A percentile compares a stretch with the other conserved stretches of the same genome.
Evolutionary conservation across 2,329 filamentous ascomycete genomes (phyloP).

Genomic region (Ophiostoma montium): DNA sequence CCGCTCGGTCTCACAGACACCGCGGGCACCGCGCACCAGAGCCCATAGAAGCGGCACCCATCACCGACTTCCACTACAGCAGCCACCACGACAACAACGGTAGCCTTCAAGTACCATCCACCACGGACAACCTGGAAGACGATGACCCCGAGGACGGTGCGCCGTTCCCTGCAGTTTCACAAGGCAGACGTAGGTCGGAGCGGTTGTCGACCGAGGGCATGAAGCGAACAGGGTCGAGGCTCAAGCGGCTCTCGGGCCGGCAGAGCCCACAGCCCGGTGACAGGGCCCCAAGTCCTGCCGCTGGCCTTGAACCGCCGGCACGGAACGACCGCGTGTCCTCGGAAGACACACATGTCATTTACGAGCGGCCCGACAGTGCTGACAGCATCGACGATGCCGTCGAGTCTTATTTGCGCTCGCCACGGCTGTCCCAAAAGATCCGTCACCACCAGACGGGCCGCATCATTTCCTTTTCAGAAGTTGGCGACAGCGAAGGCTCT

Average conservation of each 20-base stretch:
- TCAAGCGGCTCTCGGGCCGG: constrained; percentile 42
- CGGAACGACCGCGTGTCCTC: constrained; percentile 14
- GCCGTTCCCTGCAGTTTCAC: constrained; percentile 54
- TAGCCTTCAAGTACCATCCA: too few relatives aligned
- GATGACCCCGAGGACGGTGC: constrained; percentile 46
- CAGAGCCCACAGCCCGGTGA: constrained; percentile 27
- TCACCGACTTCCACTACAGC: neutral
- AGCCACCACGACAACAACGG: neutral
- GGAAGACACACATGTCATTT: constrained; percentile 22
- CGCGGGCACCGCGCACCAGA: neutral
- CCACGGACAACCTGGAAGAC: constrained; percentile 11
- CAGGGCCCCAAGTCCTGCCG: constrained; percentile 15
- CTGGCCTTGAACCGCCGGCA: constrained; percentile 21
- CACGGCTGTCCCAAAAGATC: constrained; percentile 78
- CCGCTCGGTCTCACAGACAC: neutral
- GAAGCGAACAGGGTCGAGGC: constrained; percentile 42
- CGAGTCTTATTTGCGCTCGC: constrained; percentile 67
- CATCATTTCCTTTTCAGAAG: constrained; percentile 89
- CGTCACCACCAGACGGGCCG: constrained; percentile 73
- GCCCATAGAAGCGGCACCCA: neutral
- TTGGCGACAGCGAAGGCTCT: constrained; percentile 80
- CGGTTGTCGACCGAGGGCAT: constrained; percentile 33
- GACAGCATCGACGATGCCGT: constrained; percentile 87
- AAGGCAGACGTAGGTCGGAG: constrained; percentile 37
- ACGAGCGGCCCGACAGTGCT: constrained; percentile 62